A percentile compares a stretch with the other conserved stretches of the same genome.
Conservation (phyloP, 2,329 filamentous ascomycete species). For the Gremmenia infestans region DNA sequence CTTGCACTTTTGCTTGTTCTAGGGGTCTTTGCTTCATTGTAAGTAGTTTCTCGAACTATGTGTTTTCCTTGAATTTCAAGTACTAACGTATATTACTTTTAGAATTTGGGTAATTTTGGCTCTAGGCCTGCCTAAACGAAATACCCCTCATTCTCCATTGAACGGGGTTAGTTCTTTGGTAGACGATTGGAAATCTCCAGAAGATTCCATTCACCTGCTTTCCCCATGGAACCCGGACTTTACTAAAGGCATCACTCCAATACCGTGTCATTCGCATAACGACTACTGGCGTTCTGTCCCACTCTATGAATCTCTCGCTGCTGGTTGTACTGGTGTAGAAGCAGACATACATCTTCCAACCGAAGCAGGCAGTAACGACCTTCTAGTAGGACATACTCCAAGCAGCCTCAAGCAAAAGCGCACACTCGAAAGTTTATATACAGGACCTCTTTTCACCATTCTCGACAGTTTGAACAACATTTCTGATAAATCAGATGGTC, state of each 20-base stretch:
- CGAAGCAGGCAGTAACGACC: slow-evolving; percentile 41
- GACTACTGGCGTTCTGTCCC: slow-evolving; percentile 61
- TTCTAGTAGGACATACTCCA: slow-evolving; percentile 58
- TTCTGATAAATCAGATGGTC: slow-evolving; percentile 37
- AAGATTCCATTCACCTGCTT: slow-evolving; percentile 16
- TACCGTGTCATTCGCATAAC: slow-evolving; percentile 62
- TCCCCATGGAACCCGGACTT: slow-evolving; percentile 39
- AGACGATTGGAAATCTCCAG: neutral
- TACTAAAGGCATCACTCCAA: slow-evolving; percentile 44
- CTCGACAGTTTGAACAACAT: slow-evolving; percentile 47
- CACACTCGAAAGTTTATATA: slow-evolving; percentile 56
- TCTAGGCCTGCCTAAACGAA: neutral
- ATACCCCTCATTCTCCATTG: neutral
- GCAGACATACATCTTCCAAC: slow-evolving; percentile 61
- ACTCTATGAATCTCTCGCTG: slow-evolving; percentile 53
- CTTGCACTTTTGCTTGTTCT: neutral
- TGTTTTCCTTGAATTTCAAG: neutral
- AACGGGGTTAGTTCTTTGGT: neutral
- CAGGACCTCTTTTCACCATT: slow-evolving; percentile 55
- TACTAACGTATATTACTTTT: neutral
- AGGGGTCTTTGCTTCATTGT: neutral
- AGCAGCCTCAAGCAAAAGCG: slow-evolving; percentile 46
- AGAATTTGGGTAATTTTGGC: neutral
- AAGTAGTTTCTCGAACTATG: neutral
- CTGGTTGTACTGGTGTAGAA: slow-evolving; percentile 59